Conservation (phyloP, 2,329 filamentous ascomycete genomes). For the Trichoderma koningii region DNA sequence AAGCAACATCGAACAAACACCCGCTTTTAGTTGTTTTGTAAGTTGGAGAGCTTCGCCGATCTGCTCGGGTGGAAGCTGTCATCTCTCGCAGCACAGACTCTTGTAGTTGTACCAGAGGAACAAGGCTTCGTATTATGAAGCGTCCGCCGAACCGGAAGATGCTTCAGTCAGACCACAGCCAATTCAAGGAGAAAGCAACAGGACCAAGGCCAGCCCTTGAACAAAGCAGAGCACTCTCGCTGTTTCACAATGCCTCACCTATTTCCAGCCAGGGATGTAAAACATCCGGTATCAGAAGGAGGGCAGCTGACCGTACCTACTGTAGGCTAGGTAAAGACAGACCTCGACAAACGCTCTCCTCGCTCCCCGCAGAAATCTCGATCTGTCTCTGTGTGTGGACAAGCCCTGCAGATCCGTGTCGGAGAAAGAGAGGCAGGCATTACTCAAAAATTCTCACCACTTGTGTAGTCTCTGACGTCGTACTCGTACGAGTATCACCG, state of each 20-base stretch:
- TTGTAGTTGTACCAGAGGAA: too few species aligned
- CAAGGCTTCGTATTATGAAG: not conserved
- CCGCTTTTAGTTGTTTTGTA: not conserved
- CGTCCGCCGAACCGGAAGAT: not conserved
- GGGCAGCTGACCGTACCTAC: constrained; percentile 15
- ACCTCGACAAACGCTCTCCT: not conserved
- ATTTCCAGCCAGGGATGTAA: constrained; percentile 10
- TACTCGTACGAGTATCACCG: constrained; percentile 17
- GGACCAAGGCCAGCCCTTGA: not conserved
- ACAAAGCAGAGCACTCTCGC: not conserved
- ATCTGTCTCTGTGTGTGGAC: constrained; percentile 20
- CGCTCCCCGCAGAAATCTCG: constrained; percentile 23
- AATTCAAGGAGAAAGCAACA: not conserved
- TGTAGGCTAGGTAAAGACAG: not conserved
- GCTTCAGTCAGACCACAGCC: not conserved
- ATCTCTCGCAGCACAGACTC: too few species aligned
- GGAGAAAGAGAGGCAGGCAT: constrained; percentile 19
- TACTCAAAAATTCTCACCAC: not conserved
- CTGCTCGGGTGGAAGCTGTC: too few species aligned
- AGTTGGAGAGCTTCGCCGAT: too few species aligned
- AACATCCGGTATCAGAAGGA: constrained; percentile 4
- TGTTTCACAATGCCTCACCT: not conserved
- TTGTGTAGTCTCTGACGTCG: constrained; percentile 20
- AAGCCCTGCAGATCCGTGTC: constrained; percentile 25
- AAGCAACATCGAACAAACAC: not conserved